Evolutionary conservation across 2,329 filamentous ascomycete species (phyloP).

Genomic region (Paramyrothecium sp.): DNA sequence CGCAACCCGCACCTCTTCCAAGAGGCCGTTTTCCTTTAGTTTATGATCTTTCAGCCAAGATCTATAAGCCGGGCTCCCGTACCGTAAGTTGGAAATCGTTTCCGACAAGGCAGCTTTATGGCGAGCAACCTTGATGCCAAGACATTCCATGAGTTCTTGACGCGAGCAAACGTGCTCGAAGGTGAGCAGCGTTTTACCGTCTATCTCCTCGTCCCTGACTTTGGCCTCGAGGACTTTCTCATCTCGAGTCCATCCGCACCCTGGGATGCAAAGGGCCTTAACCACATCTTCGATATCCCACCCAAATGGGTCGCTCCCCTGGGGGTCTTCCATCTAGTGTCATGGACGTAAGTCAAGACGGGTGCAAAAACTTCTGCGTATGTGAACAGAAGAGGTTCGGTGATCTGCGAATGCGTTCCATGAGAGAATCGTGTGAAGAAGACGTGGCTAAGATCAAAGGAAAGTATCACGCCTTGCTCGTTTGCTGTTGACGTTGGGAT

Average conservation of each 20-base stretch:
- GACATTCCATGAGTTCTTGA: slow-evolving; percentile 47
- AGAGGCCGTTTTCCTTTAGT: not conserved
- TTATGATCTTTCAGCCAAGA: slow-evolving; percentile 21
- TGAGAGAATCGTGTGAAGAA: too few relatives aligned
- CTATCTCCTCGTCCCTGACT: slow-evolving; percentile 62
- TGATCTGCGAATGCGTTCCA: too few relatives aligned
- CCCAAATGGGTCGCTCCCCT: slow-evolving; percentile 63
- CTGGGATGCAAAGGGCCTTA: slow-evolving; percentile 58
- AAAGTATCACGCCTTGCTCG: too few relatives aligned
- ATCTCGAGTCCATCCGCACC: slow-evolving; percentile 50
- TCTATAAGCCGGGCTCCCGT: slow-evolving; percentile 48
- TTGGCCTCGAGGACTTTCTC: slow-evolving; percentile 47
- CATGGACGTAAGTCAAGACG: not conserved
- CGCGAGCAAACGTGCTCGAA: slow-evolving; percentile 49
- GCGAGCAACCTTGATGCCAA: slow-evolving; percentile 56
- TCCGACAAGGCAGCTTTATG: slow-evolving; percentile 57
- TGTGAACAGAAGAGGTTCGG: too few relatives aligned
- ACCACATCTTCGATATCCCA: slow-evolving; percentile 72
- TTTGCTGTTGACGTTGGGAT: too few relatives aligned
- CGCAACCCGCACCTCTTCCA: not conserved
- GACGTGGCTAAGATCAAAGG: too few relatives aligned
- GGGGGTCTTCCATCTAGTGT: slow-evolving; percentile 21
- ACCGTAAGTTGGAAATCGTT: slow-evolving; percentile 56
- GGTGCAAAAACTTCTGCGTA: too few relatives aligned
- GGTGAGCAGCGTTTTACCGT: slow-evolving; percentile 63